Evolutionary conservation across 108 stramenopile genomes (phyloP).

Genomic region (Epithemia pelagica): DNA sequence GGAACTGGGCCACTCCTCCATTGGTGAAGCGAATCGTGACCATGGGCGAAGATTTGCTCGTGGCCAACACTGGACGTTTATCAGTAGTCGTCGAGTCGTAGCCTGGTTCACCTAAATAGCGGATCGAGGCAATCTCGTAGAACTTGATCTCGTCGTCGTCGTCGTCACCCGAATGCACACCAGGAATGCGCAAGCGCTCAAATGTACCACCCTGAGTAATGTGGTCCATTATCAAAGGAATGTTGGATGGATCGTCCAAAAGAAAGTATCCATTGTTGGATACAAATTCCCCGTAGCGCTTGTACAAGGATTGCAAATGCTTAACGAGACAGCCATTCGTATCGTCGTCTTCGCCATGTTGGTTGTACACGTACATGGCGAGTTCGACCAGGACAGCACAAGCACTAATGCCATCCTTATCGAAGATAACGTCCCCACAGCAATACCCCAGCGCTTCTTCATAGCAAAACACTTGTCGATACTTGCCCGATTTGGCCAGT

Average conservation of each 20-base stretch:
- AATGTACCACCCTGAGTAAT: constrained; percentile 76
- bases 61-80: constrained; percentile 74
- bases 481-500: constrained; percentile 55
- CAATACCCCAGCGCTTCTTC: constrained; percentile 98
- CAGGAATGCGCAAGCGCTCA: neutral
- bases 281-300: constrained; percentile 89
- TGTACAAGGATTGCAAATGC: constrained; percentile 72
- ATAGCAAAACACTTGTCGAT: constrained; percentile 80
- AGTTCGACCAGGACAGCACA: constrained; percentile 82
- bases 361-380: constrained; percentile 50
- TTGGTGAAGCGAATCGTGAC: constrained; percentile 89
- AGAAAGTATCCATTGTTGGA: constrained; percentile 87
- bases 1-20: constrained; percentile 90
- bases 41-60: constrained; percentile 83
- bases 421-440: constrained; percentile 83
- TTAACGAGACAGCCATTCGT: constrained; percentile 28
- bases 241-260: constrained; percentile 63
- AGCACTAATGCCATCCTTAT: constrained; percentile 89
- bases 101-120: constrained; percentile 81
- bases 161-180: neutral
- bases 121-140: constrained; percentile 67
- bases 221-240: constrained; percentile 65
- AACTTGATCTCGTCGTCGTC: constrained; percentile 40
- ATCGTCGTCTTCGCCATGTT: no score
- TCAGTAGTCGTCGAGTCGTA: constrained; percentile 81